Conservation (phyloP, 345 rosid genomes). For the Euphorbia tirucalli region DNA sequence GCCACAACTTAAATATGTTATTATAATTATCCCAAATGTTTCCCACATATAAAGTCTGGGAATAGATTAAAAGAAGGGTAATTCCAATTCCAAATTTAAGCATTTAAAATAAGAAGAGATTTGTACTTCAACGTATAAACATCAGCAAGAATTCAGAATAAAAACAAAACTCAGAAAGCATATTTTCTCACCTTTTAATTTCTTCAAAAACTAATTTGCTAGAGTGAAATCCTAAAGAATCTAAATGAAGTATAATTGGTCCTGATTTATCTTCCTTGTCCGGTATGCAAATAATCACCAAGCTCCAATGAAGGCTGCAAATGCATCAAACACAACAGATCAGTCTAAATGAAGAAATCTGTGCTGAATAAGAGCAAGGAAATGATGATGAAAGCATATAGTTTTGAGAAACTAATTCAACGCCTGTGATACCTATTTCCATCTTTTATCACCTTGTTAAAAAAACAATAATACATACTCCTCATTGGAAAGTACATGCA, state of each 20-base stretch:
- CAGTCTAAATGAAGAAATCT: constrained; percentile 14
- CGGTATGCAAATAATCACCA: constrained; percentile 84
- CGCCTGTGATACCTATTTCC: background rate
- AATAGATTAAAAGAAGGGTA: background rate
- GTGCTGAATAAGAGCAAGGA: constrained; percentile 1
- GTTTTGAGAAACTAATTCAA: background rate
- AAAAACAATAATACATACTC: background rate
- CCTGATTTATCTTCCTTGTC: constrained; percentile 76
- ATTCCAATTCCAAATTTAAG: constrained; percentile 6
- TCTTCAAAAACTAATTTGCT: constrained; percentile 58
- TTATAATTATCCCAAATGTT: constrained; percentile 6
- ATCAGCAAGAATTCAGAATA: background rate
- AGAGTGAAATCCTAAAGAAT: constrained; percentile 72
- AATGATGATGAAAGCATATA: background rate
- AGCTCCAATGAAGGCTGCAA: constrained; percentile 89
- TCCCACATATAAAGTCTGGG: background rate
- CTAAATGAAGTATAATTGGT: constrained; percentile 82
- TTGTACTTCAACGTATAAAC: background rate
- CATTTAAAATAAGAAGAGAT: background rate
- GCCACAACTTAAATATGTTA: background rate
- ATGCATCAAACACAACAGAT: constrained; percentile 23
- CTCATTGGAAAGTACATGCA: background rate
- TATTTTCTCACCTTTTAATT: constrained; percentile 63
- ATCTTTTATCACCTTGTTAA: background rate
- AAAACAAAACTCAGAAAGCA: constrained; percentile 3